Evolutionary conservation across 106 monocot species (phyloP).

Genomic region (Allium sativum): DNA sequence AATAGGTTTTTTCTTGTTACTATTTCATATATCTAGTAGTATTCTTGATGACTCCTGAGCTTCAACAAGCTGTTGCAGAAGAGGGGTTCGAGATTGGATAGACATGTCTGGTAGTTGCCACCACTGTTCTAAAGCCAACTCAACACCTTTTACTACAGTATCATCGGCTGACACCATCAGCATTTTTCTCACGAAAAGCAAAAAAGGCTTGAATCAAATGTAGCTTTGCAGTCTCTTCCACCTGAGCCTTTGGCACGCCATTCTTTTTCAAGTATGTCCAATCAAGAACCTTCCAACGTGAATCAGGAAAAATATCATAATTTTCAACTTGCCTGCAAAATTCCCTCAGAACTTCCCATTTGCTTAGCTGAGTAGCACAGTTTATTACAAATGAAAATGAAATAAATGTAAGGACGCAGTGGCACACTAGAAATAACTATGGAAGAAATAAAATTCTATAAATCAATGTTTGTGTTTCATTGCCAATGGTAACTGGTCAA

Average conservation of each 20-base stretch:
- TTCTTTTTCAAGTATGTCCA: conserved; percentile 90
- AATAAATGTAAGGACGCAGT: no score
- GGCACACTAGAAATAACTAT: no score
- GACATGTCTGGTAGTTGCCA: conserved; percentile 98
- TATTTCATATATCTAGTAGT: conserved; percentile 78
- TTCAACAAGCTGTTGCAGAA: conserved; percentile 94
- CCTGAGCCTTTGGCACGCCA: conserved; percentile 77
- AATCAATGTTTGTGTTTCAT: no score
- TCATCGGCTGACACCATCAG: conserved; percentile 76
- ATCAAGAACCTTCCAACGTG: conserved; percentile 93
- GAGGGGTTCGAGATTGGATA: conserved; percentile 67
- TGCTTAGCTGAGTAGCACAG: conserved; percentile 86
- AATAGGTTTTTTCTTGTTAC: conserved; percentile 76
- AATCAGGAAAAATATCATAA: conserved; percentile 91
- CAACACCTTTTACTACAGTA: conserved; percentile 81
- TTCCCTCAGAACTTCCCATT: conserved; percentile 87
- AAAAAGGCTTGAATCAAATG: conserved; percentile 69
- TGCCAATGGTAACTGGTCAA: no score
- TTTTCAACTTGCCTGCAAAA: conserved; percentile 96
- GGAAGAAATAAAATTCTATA: no score
- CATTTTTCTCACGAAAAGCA: conserved; percentile 72
- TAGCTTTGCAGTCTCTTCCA: conserved; percentile 90
- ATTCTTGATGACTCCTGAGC: conserved; percentile 90
- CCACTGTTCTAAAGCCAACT: conserved; percentile 93
- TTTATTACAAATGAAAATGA: no score